Evolutionary conservation across 768 basidiomycete species (phyloP).

Genomic region (Gyrodon lividus): DNA sequence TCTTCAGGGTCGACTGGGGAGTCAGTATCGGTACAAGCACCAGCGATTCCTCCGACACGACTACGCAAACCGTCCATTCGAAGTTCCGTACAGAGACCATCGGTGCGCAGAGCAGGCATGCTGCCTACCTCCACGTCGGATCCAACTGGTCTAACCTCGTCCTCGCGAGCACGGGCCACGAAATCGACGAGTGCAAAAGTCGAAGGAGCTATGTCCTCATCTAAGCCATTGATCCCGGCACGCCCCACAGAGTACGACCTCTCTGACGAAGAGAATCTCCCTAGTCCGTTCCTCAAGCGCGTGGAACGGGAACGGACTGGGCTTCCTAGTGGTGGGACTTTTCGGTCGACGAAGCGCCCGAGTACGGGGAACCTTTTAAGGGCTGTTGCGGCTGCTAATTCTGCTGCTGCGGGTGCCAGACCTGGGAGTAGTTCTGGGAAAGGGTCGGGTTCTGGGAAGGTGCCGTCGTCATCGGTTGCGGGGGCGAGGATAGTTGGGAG

Average conservation of each 20-base stretch:
- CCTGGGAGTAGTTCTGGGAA: slow-evolving; percentile 13
- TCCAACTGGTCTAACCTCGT: slow-evolving; percentile 32
- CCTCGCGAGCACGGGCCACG: slow-evolving; percentile 15
- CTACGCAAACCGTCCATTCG: slow-evolving; percentile 58
- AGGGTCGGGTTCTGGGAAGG: slow-evolving; percentile 7
- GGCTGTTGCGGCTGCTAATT: slow-evolving; percentile 58
- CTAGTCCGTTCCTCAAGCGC: slow-evolving; percentile 77
- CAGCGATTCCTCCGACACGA: slow-evolving; percentile 42
- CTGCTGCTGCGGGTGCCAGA: slow-evolving; percentile 23
- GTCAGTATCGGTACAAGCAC: slow-evolving; percentile 18
- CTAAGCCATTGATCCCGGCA: slow-evolving; percentile 17
- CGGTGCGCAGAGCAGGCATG: slow-evolving; percentile 16
- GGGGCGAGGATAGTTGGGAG: slow-evolving; percentile 24
- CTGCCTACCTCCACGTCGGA: slow-evolving; percentile 42
- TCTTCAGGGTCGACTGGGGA: slow-evolving; percentile 29
- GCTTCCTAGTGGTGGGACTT: slow-evolving; percentile 5
- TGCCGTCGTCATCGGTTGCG: slow-evolving; percentile 12
- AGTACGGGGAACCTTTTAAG: slow-evolving; percentile 56
- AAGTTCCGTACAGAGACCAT: slow-evolving; percentile 36
- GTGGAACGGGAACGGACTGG: slow-evolving; percentile 38
- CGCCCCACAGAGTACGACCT: slow-evolving; percentile 59
- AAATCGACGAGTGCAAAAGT: slow-evolving; percentile 18
- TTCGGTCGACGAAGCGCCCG: slow-evolving; percentile 37
- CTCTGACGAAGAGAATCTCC: slow-evolving; percentile 79
- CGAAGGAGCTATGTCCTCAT: neutral